Percentiles rank a stretch among this genome's conserved stretches.
Conservation (phyloP, 2,329 filamentous ascomycete genomes). For the Aspergillus persii region DNA sequence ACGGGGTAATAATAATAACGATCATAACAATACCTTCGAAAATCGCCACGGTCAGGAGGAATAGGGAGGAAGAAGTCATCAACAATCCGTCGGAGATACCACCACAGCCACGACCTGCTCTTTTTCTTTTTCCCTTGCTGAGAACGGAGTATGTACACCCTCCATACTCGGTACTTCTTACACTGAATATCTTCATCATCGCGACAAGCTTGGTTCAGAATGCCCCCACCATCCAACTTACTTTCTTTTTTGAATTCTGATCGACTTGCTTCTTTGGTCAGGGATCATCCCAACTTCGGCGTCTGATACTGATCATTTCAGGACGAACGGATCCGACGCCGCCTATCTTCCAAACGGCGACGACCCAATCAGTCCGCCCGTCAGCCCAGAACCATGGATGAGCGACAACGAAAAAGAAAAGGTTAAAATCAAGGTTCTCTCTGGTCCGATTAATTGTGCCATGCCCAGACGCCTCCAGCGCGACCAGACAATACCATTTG, state of each 20-base stretch:
- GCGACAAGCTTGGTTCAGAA: slow-evolving; percentile 8
- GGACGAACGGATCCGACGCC: not conserved
- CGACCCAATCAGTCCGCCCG: slow-evolving; percentile 2
- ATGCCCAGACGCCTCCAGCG: not conserved
- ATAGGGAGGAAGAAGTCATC: not conserved
- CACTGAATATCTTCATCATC: not conserved
- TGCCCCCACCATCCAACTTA: slow-evolving; percentile 6
- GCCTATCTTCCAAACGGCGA: not conserved
- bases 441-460: slow-evolving; percentile 8
- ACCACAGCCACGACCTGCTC: too few species aligned
- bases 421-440: slow-evolving; percentile 18
- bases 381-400: slow-evolving; percentile 18
- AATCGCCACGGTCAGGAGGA: too few species aligned
- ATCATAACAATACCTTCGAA: too few species aligned
- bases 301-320: not conserved
- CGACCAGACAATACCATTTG: not conserved
- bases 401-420: slow-evolving; percentile 22
- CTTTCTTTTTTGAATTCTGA: slow-evolving; percentile 6
- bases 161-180: not conserved
- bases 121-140: not conserved
- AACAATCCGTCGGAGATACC: too few species aligned
- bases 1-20: too few species aligned
- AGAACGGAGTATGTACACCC: not conserved
- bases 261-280: slow-evolving; percentile 2
- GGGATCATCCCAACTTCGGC: slow-evolving; percentile 1